Evolutionary conservation across 352 stramenopile species (phyloP).

Genomic region (Halophytophthora batemanensis): DNA sequence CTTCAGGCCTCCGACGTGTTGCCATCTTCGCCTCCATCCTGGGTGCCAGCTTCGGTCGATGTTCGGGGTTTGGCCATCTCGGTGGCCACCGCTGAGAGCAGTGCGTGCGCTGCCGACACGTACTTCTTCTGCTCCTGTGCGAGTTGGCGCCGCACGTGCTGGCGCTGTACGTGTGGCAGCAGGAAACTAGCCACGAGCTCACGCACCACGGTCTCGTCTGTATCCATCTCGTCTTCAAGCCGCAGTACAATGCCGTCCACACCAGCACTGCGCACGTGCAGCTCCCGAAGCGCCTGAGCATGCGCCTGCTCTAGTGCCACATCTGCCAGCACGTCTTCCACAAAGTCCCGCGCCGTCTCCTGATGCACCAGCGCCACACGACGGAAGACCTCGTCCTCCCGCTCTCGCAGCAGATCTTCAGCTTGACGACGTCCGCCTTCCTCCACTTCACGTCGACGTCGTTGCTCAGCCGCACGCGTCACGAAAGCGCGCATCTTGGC

Average conservation of each 20-base stretch:
- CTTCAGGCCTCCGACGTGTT: background rate
- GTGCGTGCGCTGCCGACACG: constrained; percentile 51
- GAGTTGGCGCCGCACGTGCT: constrained; percentile 56
- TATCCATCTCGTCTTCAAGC: constrained; percentile 45
- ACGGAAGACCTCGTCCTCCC: constrained; percentile 82
- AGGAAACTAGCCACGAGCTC: constrained; percentile 82
- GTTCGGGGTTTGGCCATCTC: constrained; percentile 11
- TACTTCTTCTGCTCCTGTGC: constrained; percentile 63
- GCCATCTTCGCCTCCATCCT: constrained; percentile 4
- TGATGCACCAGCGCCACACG: constrained; percentile 77
- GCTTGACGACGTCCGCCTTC: constrained; percentile 86
- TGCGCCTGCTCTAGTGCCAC: constrained; percentile 55
- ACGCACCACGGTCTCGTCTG: constrained; percentile 63
- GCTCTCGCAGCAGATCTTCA: constrained; percentile 77
- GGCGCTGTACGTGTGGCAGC: constrained; percentile 70
- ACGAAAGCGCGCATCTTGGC: constrained; percentile 75
- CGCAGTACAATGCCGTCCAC: constrained; percentile 48
- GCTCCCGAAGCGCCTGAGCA: constrained; percentile 41
- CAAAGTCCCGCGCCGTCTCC: constrained; percentile 68
- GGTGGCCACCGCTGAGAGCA: constrained; percentile 46
- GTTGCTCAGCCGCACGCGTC: constrained; percentile 57
- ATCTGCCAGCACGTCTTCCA: constrained; percentile 60
- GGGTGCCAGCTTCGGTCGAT: constrained; percentile 1
- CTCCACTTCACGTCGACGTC: constrained; percentile 73
- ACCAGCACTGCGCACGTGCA: constrained; percentile 42